Percentiles rank a stretch among this genome's conserved stretches.
Evolutionary conservation across 768 basidiomycete species (phyloP).

Genomic region (Mrakia frigida): DNA sequence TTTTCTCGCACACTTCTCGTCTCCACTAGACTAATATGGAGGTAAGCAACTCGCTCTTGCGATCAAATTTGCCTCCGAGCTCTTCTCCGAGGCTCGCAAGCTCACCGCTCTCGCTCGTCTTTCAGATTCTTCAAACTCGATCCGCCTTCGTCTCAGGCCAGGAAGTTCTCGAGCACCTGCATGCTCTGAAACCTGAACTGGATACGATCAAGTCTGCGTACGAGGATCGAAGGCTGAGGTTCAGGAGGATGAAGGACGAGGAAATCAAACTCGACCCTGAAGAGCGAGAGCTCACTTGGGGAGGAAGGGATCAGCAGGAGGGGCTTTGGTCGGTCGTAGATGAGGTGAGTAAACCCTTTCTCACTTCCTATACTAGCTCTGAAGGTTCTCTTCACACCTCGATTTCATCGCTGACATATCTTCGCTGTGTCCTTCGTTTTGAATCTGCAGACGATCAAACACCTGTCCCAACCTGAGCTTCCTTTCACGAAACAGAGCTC

Average conservation of each 20-base stretch:
- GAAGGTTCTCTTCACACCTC: no score
- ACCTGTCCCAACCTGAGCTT: slow-evolving; percentile 18
- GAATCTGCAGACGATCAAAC: neutral
- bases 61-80: neutral
- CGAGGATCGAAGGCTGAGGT: slow-evolving; percentile 4
- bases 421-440: neutral
- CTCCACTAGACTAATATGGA: slow-evolving; percentile 7
- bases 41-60: neutral
- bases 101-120: neutral
- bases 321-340: slow-evolving; percentile 16
- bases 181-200: slow-evolving; percentile 23
- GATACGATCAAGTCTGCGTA: slow-evolving; percentile 17
- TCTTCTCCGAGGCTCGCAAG: neutral
- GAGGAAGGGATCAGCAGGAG: slow-evolving; percentile 6
- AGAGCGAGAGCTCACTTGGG: slow-evolving; percentile 18
- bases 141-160: slow-evolving; percentile 25
- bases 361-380: no score
- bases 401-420: no score
- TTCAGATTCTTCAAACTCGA: slow-evolving; percentile 27
- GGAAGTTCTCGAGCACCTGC: slow-evolving; percentile 30
- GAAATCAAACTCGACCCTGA: neutral
- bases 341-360: slow-evolving; percentile 8
- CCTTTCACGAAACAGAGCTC: slow-evolving; percentile 16
- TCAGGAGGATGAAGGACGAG: slow-evolving; percentile 12
- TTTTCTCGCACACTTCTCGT: neutral